These are phyloP conservation scores for Uronychia setigera DNA, from an alignment of 73 alveolate genomes.

Conservation along the genomic window DNA sequence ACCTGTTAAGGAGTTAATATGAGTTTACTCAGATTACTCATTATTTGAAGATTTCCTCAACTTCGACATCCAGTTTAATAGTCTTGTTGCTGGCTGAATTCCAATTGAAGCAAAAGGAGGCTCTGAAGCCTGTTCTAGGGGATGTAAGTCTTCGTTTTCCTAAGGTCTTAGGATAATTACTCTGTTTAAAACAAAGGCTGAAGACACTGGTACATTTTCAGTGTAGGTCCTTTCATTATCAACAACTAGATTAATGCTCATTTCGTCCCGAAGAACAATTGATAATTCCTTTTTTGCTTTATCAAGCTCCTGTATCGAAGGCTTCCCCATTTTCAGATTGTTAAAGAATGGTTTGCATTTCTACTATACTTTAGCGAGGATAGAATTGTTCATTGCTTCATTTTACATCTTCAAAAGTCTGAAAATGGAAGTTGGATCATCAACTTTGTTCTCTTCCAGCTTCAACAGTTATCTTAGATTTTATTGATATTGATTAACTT, in stretches of 20 bases:
- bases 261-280: background rate
- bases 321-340: background rate
- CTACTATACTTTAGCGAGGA: background rate
- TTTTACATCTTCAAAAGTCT: background rate
- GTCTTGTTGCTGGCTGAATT: background rate
- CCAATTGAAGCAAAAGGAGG: background rate
- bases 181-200: background rate
- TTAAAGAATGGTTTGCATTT: background rate
- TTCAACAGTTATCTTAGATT: too few species aligned
- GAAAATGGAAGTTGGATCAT: background rate
- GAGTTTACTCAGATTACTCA: too few species aligned
- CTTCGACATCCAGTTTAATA: background rate
- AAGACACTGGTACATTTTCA: too few species aligned
- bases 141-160: background rate
- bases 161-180: background rate
- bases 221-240: too few species aligned
- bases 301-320: background rate
- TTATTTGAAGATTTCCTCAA: background rate
- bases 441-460: too few species aligned
- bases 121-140: background rate
- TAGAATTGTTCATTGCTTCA: background rate
- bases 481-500: too few species aligned
- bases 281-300: background rate
- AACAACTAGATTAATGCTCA: background rate
- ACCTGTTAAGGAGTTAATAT: too few species aligned